Conservation (phyloP, 805 yeast species). For the Candida loeiensis region DNA sequence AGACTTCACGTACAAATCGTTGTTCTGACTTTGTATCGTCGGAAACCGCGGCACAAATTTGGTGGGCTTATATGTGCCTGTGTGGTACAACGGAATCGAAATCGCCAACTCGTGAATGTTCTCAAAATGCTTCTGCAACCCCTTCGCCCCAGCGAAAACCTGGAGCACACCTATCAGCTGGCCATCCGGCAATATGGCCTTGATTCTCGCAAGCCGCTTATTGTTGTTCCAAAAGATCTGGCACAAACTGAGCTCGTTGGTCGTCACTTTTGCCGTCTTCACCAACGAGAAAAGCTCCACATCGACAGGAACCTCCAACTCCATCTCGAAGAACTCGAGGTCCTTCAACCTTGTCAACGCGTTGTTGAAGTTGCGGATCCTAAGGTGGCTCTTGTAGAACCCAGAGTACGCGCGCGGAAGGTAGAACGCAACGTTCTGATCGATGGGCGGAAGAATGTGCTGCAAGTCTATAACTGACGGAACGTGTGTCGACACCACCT, state of each 20-base stretch:
- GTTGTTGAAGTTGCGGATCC: constrained; percentile 65
- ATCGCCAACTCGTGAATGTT: constrained; percentile 66
- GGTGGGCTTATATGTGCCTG: constrained; percentile 58
- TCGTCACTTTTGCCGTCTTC: constrained; percentile 48
- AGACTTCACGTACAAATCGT: constrained; percentile 77
- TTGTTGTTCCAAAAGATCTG: constrained; percentile 70
- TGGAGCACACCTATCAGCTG: constrained; percentile 67
- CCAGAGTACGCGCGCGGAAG: constrained; percentile 87
- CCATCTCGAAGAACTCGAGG: constrained; percentile 76
- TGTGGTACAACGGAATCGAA: constrained; percentile 72
- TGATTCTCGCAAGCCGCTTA: constrained; percentile 67
- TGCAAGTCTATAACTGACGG: constrained; percentile 79
- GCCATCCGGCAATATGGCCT: constrained; percentile 75
- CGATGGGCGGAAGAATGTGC: constrained; percentile 81
- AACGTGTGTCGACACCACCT: constrained; percentile 77
- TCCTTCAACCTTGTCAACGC: constrained; percentile 71
- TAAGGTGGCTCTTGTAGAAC: constrained; percentile 57
- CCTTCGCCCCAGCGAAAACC: constrained; percentile 67
- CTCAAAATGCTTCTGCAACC: constrained; percentile 52
- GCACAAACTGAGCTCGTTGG: constrained; percentile 58
- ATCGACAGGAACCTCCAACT: constrained; percentile 64
- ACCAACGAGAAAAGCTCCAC: constrained; percentile 63
- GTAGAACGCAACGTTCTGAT: constrained; percentile 70
- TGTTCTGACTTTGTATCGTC: constrained; percentile 60
- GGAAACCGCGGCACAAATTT: constrained; percentile 73